Base-by-base conservation (phyloP, 2,329 filamentous ascomycete species). In the Fonsecaea pugnacius region DNA sequence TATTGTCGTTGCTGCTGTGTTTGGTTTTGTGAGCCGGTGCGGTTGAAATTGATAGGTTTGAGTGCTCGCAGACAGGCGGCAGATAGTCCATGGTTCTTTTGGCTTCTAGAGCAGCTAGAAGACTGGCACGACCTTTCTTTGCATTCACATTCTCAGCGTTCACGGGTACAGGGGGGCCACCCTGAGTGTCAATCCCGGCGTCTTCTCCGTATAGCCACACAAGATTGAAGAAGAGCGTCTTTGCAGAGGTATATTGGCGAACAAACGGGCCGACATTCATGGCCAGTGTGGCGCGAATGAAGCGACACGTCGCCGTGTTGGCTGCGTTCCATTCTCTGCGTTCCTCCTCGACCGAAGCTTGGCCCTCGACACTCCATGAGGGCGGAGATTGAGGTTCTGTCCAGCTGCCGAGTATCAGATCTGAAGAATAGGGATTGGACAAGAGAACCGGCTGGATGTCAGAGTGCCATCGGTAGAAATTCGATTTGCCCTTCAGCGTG, bases 181-280 rank as follows among this genome's bases (percentile, higher is more conserved):
- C 66, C 38, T 64, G 63, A 4, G 51, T 58, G 43, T 68, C 66
- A 38, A 68, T 68, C 1, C 66, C 66, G 1, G 54, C 61, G 14
- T 64, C 58, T 32, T 66, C 64, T 8, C 66, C 66, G 53, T 68
- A 68, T 6, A 68, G 56, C 66, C 66, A 68, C n/a, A 64, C 43
- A 18, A 68, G 58, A 38, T 66, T 64, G 46, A 66, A 64, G 51
- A 62, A 66, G 12, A 68, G 59, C 4, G 54, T 56, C 57, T 58
- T 68, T 38, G 66, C 66, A 14, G 58, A 61, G 24, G 58, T 54
- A 32, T 64, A 64, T 33, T 68, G 66, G 18, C 66, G 60, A 14
- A 68, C 64, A 18, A 66, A 64, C 4, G 66, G 64, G 2, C 58
- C 18, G 1, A 68, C 66, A 30, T 66, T 66, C 40, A 50, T 36